Percentiles rank a stretch among this genome's conserved stretches.
Conservation (phyloP, 768 basidiomycete genomes). For the Sarcodon sp. region DNA sequence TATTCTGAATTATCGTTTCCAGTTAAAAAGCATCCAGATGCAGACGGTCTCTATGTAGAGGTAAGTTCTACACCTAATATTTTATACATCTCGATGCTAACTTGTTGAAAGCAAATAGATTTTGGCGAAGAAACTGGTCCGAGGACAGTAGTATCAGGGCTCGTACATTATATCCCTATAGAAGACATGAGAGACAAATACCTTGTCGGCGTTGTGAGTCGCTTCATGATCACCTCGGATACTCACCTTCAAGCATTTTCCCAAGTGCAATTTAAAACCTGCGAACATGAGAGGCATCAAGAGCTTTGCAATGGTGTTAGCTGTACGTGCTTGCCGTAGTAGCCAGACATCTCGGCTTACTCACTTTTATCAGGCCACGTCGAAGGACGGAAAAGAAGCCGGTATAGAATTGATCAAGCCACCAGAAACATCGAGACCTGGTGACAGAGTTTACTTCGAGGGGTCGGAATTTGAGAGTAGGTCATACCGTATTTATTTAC, state of each 20-base stretch:
- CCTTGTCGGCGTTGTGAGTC: conserved; percentile 68
- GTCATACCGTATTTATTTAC: conserved; percentile 10
- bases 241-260: neutral
- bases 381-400: conserved; percentile 79
- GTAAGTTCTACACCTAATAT: conserved; percentile 20
- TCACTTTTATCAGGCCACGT: conserved; percentile 50
- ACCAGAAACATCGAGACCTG: conserved; percentile 74
- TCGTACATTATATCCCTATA: conserved; percentile 93
- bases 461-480: conserved; percentile 75
- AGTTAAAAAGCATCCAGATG: conserved; percentile 97
- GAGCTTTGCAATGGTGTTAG: conserved; percentile 96
- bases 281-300: conserved; percentile 96
- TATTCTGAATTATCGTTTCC: conserved; percentile 1
- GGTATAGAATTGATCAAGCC: conserved; percentile 90
- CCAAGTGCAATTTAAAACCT: conserved; percentile 86
- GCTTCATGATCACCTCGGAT: neutral
- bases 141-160: conserved; percentile 90
- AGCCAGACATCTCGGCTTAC: neutral
- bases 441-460: conserved; percentile 93
- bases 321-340: conserved; percentile 32
- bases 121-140: conserved; percentile 92
- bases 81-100: conserved; percentile 1
- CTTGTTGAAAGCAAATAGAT: conserved; percentile 71
- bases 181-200: conserved; percentile 83
- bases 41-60: conserved; percentile 95